Conservation (phyloP, 2,329 filamentous ascomycete genomes). For the Amphichorda felina region DNA sequence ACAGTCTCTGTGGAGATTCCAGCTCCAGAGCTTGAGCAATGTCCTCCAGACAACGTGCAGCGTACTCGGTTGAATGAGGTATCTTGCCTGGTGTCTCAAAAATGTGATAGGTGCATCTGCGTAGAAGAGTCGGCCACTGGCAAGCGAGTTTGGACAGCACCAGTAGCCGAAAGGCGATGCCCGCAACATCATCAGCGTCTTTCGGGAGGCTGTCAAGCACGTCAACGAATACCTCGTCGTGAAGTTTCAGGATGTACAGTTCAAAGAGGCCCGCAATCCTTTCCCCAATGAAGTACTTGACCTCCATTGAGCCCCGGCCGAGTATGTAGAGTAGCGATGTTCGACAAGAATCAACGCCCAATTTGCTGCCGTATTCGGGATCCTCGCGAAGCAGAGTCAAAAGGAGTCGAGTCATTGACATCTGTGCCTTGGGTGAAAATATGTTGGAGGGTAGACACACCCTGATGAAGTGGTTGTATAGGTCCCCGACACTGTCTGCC, state of each 20-base stretch:
- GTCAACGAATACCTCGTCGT: slow-evolving; percentile 77
- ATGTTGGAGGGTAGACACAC: slow-evolving; percentile 54
- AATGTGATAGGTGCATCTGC: slow-evolving; percentile 83
- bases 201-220: slow-evolving; percentile 68
- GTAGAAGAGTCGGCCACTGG: slow-evolving; percentile 73
- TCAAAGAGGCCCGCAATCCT: slow-evolving; percentile 65
- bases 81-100: slow-evolving; percentile 81
- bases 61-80: slow-evolving; percentile 52
- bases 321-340: slow-evolving; percentile 68
- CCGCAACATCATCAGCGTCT: slow-evolving; percentile 61
- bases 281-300: slow-evolving; percentile 66
- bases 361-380: slow-evolving; percentile 51
- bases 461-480: slow-evolving; percentile 70
- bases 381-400: slow-evolving; percentile 56
- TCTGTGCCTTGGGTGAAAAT: slow-evolving; percentile 58
- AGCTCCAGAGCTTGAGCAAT: slow-evolving; percentile 58
- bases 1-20: slow-evolving; percentile 56
- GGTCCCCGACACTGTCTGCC: slow-evolving; percentile 54
- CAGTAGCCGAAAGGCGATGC: slow-evolving; percentile 73
- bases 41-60: slow-evolving; percentile 54
- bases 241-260: slow-evolving; percentile 68
- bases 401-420: slow-evolving; percentile 55
- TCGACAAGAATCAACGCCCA: slow-evolving; percentile 45
- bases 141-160: slow-evolving; percentile 69
- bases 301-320: slow-evolving; percentile 48